A percentile compares a stretch with the other conserved stretches of the same genome.
Conservation (phyloP, 2,329 filamentous ascomycete genomes). For the Gnomoniopsis smithogilvyi region DNA sequence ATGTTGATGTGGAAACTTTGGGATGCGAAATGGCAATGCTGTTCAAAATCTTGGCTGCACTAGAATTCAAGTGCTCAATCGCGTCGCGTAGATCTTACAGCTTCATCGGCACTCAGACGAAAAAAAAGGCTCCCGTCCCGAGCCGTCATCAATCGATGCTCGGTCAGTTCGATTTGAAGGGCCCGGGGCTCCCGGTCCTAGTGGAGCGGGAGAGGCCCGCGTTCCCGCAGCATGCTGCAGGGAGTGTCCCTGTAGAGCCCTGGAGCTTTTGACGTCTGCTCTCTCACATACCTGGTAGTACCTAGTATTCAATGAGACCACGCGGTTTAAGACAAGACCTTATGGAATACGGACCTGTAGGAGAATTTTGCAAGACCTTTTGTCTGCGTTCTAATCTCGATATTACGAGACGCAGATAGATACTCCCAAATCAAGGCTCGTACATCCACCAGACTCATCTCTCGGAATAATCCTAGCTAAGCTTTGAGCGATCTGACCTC, state of each 20-base stretch:
- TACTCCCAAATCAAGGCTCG: too few relatives aligned
- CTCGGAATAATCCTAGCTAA: background rate
- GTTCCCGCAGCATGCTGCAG: conserved; percentile 1
- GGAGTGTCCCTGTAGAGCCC: background rate
- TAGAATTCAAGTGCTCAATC: background rate
- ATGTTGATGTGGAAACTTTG: background rate
- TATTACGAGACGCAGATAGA: too few relatives aligned
- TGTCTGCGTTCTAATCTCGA: too few relatives aligned
- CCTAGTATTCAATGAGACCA: too few relatives aligned
- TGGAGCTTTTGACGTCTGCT: background rate
- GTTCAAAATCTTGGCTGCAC: background rate
- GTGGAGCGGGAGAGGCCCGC: background rate
- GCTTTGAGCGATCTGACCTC: too few relatives aligned
- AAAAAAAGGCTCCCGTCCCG: background rate
- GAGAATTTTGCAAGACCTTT: too few relatives aligned
- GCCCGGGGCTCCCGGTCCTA: background rate
- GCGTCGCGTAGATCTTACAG: background rate
- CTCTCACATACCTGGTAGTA: too few relatives aligned
- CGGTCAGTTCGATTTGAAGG: background rate
- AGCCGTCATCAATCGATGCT: background rate
- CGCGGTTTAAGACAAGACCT: too few relatives aligned
- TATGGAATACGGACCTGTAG: too few relatives aligned
- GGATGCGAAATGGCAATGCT: background rate
- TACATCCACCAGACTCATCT: background rate
- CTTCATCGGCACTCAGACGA: background rate